Base-by-base conservation (phyloP, 371 early-diverging fungal species). In the Lichtheimia ornata region DNA sequence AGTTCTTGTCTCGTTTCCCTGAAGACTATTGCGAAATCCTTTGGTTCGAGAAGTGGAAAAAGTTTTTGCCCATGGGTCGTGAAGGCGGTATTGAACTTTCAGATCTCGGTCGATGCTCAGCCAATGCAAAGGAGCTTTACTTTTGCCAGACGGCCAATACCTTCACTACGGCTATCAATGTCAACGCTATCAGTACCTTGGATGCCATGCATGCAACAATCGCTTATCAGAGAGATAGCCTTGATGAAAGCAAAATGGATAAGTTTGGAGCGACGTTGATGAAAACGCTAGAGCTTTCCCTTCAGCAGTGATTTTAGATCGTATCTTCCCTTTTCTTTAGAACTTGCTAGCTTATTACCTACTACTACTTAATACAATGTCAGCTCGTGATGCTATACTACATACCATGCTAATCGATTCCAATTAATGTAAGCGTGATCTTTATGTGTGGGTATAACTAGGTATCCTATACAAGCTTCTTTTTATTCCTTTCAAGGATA, bases 71-170 rank as follows among this genome's bases (percentile, higher is more conserved):
- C 1, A 61, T 77, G 62, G 72, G 71, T 0, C 71, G 81, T 49
- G 15, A 58, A 3, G 81, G 77, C 13, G 77, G 81, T 6, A 18
- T 80, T 5, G 81, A 80, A 35, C 58, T 69, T 1, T 76, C 76
- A 14, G 81, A 80, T 65, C 65, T 80, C 1, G 81, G 77, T 9
- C 58, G 54, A 51, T 65, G 70, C 27, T 5, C 15, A 12, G n/a
- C 52, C 3, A 12, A 18, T 0, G 5, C 50, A 12, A 45, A 52
- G 11, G 53, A 58, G 1, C 17, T 72, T 7, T 76, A 66, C 58
- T 80, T 80, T 50, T 67, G 64, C 27, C 80, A 80, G 40, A 74
- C 73, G 41, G 67, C 71, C 5, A 70, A 74, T 4, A 70, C 58
- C 4, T 70, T 58, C 44, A 67, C 67, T 1, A 50, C 25, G 15